Conservation (phyloP, 768 basidiomycete genomes). For the Trametes cingulata region DNA sequence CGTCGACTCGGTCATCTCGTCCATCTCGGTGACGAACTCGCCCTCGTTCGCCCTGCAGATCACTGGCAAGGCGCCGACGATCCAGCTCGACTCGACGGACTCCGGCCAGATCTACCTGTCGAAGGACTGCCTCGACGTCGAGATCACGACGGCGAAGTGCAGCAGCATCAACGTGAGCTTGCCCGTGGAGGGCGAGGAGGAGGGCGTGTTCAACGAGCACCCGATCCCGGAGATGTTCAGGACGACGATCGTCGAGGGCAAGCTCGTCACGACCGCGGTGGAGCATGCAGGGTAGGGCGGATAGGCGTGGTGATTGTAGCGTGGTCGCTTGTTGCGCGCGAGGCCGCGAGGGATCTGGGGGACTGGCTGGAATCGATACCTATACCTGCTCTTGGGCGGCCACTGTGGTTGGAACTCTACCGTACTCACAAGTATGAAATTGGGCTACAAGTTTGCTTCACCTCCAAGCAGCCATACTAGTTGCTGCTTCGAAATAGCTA, state of each 20-base stretch:
- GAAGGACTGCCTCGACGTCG: constrained; percentile 71
- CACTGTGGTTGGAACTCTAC: background rate
- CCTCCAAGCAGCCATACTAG: too few relatives aligned
- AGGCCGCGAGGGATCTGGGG: constrained; percentile 2
- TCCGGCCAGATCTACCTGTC: constrained; percentile 94
- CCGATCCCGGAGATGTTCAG: constrained; percentile 96
- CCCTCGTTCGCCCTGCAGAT: constrained; percentile 94
- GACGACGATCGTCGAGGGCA: constrained; percentile 78
- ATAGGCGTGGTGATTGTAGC: constrained; percentile 1
- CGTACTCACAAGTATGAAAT: background rate
- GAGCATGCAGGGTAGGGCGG: constrained; percentile 68
- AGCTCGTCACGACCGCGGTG: constrained; percentile 83
- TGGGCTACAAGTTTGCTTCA: background rate
- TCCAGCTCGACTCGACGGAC: constrained; percentile 93
- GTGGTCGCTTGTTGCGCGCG: constrained; percentile 1
- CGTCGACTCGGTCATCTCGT: constrained; percentile 91
- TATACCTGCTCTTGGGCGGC: constrained; percentile 8
- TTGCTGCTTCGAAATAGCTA: too few relatives aligned
- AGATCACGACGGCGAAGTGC: constrained; percentile 94
- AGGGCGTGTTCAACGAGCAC: constrained; percentile 87
- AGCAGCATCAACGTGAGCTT: constrained; percentile 89
- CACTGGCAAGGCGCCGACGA: constrained; percentile 85
- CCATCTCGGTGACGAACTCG: constrained; percentile 84
- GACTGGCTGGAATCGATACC: background rate
- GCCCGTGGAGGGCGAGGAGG: constrained; percentile 85